Conservation (phyloP, 805 yeast genomes). For the Candida sphagnicola region DNA sequence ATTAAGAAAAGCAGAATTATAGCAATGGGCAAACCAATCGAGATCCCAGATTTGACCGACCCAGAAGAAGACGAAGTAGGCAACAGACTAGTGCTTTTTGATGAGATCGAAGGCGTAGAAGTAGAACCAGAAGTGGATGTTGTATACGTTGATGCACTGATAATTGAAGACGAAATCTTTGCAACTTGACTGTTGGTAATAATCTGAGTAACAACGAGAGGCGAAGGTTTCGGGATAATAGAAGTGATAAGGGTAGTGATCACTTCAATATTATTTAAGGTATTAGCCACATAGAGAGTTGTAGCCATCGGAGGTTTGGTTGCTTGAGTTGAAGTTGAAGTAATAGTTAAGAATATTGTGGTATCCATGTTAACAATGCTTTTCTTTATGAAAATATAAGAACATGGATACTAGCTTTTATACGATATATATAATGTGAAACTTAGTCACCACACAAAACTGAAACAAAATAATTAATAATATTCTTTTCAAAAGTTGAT, state of each 20-base stretch:
- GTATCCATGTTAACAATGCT: conserved; percentile 2
- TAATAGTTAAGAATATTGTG: conserved; percentile 8
- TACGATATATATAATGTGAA: too few relatives aligned
- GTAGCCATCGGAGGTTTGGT: not conserved
- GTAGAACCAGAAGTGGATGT: not conserved
- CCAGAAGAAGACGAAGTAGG: conserved; percentile 3
- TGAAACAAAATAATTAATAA: not conserved
- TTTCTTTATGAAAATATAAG: too few relatives aligned
- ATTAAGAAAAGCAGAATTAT: conserved; percentile 19
- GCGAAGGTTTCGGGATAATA: not conserved
- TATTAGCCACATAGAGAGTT: not conserved
- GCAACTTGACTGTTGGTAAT: too few relatives aligned
- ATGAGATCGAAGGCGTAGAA: not conserved
- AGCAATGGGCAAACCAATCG: conserved; percentile 30
- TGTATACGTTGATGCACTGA: conserved; percentile 1
- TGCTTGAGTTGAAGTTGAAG: conserved; percentile 7
- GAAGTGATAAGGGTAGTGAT: conserved; percentile 1
- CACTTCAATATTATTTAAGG: not conserved
- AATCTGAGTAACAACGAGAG: conserved; percentile 2
- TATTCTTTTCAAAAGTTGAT: not conserved
- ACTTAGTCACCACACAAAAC: not conserved
- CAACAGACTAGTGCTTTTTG: not conserved
- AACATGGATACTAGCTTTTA: too few relatives aligned
- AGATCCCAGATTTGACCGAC: conserved; percentile 24
- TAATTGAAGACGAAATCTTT: not conserved